These are phyloP conservation scores for Sphenostylis stenocarpa DNA, from an alignment of 306 rosid genomes.

Conservation along the genomic window DNA sequence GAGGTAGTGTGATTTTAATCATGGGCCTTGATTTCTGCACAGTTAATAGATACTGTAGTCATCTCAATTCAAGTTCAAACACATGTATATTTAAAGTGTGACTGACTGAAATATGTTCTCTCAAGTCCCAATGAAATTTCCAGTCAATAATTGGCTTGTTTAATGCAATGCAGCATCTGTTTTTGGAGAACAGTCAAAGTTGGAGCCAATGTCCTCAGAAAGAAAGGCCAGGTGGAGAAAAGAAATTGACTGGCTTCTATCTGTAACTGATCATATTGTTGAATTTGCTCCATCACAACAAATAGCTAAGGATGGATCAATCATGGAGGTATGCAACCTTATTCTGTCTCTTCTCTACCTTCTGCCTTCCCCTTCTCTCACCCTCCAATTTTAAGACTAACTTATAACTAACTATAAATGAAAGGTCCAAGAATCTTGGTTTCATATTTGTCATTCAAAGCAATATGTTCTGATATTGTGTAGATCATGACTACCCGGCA, in stretches of 20 bases:
- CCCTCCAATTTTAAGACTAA: neutral
- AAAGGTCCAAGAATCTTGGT: neutral
- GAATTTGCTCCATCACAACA: slow-evolving; percentile 85
- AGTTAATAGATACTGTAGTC: neutral
- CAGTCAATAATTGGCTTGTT: slow-evolving; percentile 19
- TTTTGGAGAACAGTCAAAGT: slow-evolving; percentile 76
- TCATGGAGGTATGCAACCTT: slow-evolving; percentile 68
- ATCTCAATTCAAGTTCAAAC: neutral
- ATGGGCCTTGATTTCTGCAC: neutral
- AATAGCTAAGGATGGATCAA: slow-evolving; percentile 61
- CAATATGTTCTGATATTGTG: neutral
- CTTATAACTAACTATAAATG: neutral
- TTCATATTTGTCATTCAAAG: neutral
- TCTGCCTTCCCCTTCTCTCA: neutral
- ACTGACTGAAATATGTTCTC: neutral
- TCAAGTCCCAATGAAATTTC: slow-evolving; percentile 14
- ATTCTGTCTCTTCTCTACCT: neutral
- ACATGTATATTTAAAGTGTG: neutral
- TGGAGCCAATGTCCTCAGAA: slow-evolving; percentile 69
- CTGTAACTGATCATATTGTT: slow-evolving; percentile 88
- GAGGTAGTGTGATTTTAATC: neutral
- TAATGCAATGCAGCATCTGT: slow-evolving; percentile 66
- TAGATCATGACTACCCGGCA: slow-evolving; percentile 93
- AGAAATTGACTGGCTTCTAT: slow-evolving; percentile 87
- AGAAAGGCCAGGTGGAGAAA: slow-evolving; percentile 79